Conservation (phyloP, 2,329 filamentous ascomycete genomes). For the Aspergillus candidus region DNA sequence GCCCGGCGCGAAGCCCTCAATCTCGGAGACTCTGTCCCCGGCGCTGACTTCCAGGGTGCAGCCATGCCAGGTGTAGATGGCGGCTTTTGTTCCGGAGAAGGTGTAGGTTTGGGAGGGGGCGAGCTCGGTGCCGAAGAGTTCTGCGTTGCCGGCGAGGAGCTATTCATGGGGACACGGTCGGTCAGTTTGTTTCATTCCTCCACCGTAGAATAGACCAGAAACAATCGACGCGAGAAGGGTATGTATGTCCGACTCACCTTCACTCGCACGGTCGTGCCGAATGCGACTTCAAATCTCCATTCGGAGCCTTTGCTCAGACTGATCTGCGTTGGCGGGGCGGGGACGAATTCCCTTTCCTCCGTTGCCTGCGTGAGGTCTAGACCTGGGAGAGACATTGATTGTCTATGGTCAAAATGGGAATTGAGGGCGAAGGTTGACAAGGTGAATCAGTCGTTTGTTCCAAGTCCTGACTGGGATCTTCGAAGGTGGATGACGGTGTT, state of each 20-base stretch:
- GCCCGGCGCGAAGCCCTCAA: constrained; percentile 25
- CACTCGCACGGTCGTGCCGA: constrained; percentile 47
- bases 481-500: constrained; percentile 12
- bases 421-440: too few species aligned
- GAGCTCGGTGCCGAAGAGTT: constrained; percentile 92
- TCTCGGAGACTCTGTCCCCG: constrained; percentile 42
- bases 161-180: constrained; percentile 26
- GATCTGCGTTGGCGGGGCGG: constrained; percentile 41
- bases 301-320: constrained; percentile 61
- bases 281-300: constrained; percentile 71
- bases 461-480: too few species aligned
- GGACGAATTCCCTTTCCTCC: constrained; percentile 40
- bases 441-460: too few species aligned
- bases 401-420: too few species aligned
- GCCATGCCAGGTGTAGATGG: constrained; percentile 88
- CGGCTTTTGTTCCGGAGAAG: constrained; percentile 75
- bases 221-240: background rate
- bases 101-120: constrained; percentile 72
- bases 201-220: background rate
- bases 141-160: constrained; percentile 74
- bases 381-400: constrained; percentile 65
- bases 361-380: constrained; percentile 61
- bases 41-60: constrained; percentile 75
- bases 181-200: too few species aligned
- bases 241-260: constrained; percentile 36